Base-by-base conservation (phyloP, 768 basidiomycete species). In the Hypholoma sublateritium region DNA sequence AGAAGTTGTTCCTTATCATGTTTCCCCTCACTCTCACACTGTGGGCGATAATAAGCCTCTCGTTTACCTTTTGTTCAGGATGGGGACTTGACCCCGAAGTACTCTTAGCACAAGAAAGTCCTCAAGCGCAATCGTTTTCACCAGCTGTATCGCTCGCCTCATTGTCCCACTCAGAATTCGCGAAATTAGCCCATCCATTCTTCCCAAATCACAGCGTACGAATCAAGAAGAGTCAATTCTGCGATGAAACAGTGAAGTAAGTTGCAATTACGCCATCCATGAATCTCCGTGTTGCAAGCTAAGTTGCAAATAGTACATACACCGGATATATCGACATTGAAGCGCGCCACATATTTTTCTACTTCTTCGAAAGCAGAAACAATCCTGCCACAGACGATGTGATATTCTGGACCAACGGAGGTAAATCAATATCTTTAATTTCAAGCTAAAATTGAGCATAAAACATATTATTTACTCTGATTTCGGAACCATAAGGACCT, bases 291-390 rank as follows among this genome's bases (percentile, higher is more conserved):
- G 22, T 41, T 5, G 22, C 16, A 44, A 32, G 12, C 9, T 19
- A 16, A 19, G 55, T 22, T 42, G 11, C 37, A 17, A 13, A 36
- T 32, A 86, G 82, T 21, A 69, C 77, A 1, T 88, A 83, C 65
- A 85, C 84, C 0, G 86, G 87, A 8, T 87, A 87, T 63, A 84
- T 88, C 51, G 86, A 87, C 58, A 76, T 85, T 41, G 74, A 83
- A 61, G 75, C 83, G 2, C 75, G 83, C 3, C 86, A 86, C 63
- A 59, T 87, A 12, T 87, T 86, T 67, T 89, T 90, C 75, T 88
- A 87, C 72, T 89, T 90, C 68, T 91, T 90, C 65, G 87, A 91
- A 66, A 86, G 83, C 56, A 72, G 89, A 50, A 79, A 69, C 50
- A 72, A 85, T 55, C 84, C 86, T 3, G 77, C 75, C 25, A 79